Evolutionary conservation across 371 early-diverging fungal species (phyloP), one percentile per base, ranked within the genome.

Genomic region (Mucor piriformis): DNA sequence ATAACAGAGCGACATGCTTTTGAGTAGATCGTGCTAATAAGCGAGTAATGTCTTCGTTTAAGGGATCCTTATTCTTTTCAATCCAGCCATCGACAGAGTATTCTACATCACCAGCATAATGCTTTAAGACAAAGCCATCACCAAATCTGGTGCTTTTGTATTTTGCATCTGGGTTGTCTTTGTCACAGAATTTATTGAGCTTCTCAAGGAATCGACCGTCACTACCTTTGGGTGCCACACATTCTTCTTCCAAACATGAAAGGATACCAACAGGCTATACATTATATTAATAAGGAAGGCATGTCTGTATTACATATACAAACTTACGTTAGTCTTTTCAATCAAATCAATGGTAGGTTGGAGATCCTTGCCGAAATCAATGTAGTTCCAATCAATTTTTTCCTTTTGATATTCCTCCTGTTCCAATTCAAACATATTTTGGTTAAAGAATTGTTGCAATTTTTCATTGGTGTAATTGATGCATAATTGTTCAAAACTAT

Each of bases 381-480:
- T 97, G 70, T 94, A 98, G 67, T 95, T 89, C 99, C 99, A 99
- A 44, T 98, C 96, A 56, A 99, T 99, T 51, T 92, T 92, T 76
- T 99, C 99, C 43, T 88, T 86, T 66, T 89, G 81, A 82, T 99
- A 99, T 71, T 99, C 97, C 72, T 98, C 97, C 72, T 99, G 99
- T 79, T 99, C 99, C 18, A 97, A 81, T 40, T 95, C 92, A 83
- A 99, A 99, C 99, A 99, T 99, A 74, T 98, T 96, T 78, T 99
- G 99, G 79, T 99, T 99, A 83, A 99, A 99, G 79, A 99, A 99
- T 73, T 99, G 99, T 72, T 99, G 99, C 15, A 99, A 88, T 63
- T 95, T 94, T 77, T 99, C 99, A 80, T 99, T 99, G 38, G 99
- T 99, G 77, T 99, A 99, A 82, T 99, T 99, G 82, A 99, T 99